These are phyloP conservation scores for Pyrenochaeta sp. DNA, from an alignment of 2,329 filamentous ascomycete species.

Conservation along the genomic window DNA sequence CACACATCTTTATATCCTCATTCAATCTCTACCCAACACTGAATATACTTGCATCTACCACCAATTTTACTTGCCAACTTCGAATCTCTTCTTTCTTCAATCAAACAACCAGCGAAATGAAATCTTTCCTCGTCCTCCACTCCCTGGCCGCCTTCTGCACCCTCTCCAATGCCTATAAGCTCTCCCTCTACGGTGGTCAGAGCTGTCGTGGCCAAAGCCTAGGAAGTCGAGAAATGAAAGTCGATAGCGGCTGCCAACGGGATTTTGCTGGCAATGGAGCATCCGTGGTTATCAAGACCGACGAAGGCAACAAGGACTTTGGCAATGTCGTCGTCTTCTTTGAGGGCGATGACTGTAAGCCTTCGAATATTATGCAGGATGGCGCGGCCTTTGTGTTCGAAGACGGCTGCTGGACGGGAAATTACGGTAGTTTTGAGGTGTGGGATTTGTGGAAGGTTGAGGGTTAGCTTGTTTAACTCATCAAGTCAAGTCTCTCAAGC, in stretches of 20 bases:
- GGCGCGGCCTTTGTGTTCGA: conserved; percentile 5
- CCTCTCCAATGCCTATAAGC: conserved; percentile 2
- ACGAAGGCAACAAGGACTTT: conserved; percentile 12
- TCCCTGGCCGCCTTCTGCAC: neutral
- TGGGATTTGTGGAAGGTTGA: conserved; percentile 14
- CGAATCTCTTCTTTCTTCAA: neutral
- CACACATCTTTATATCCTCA: conserved; percentile 1
- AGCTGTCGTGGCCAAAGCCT: conserved; percentile 5
- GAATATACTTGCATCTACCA: conserved; percentile 1
- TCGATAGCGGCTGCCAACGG: conserved; percentile 7
- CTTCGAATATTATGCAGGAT: conserved; percentile 11
- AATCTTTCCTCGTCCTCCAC: conserved; percentile 1
- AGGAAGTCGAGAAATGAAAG: conserved; percentile 7
- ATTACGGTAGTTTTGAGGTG: conserved; percentile 16
- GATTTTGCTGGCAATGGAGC: conserved; percentile 8
- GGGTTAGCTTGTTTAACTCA: neutral
- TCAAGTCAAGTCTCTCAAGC: conserved; percentile 2
- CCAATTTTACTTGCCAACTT: neutral
- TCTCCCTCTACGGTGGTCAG: conserved; percentile 1
- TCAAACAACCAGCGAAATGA: conserved; percentile 2
- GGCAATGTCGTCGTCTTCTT: conserved; percentile 14
- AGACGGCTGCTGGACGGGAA: conserved; percentile 8
- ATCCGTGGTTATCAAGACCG: conserved; percentile 3
- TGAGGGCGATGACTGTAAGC: conserved; percentile 13
- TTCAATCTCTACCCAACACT: neutral